These are phyloP conservation scores for Ogataea salicorniae DNA, from an alignment of 805 yeast species.

Conservation along the genomic window DNA sequence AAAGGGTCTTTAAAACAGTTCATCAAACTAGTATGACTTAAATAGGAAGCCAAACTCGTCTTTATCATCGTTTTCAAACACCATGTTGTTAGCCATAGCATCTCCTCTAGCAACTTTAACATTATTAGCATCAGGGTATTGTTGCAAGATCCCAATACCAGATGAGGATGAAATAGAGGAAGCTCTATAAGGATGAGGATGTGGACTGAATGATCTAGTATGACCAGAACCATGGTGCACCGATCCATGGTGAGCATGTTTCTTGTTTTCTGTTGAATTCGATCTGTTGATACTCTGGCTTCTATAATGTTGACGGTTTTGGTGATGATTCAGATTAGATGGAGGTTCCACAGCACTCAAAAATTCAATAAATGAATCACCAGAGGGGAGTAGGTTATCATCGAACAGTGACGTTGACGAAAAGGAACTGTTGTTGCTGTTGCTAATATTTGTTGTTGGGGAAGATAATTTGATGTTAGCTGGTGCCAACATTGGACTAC, in stretches of 20 bases:
- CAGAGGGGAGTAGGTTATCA: background rate
- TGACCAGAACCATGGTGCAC: conserved; percentile 9
- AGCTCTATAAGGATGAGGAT: conserved; percentile 23
- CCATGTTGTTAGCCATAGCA: background rate
- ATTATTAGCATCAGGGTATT: too few species aligned
- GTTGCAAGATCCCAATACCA: background rate
- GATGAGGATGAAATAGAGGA: conserved; percentile 8
- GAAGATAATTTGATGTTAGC: background rate
- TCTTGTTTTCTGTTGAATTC: conserved; percentile 12
- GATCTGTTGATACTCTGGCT: conserved; percentile 4
- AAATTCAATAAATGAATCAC: conserved; percentile 12
- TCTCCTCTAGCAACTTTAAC: too few species aligned
- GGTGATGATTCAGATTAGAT: conserved; percentile 6
- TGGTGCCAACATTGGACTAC: background rate
- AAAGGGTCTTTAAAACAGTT: too few species aligned
- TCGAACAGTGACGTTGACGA: too few species aligned
- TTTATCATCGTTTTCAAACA: background rate
- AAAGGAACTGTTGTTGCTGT: too few species aligned
- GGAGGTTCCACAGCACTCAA: conserved; percentile 12
- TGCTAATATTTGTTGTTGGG: too few species aligned
- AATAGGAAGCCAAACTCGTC: too few species aligned
- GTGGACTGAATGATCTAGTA: conserved; percentile 16
- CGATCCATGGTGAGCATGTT: conserved; percentile 3
- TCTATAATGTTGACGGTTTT: too few species aligned
- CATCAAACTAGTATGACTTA: too few species aligned